These are phyloP conservation scores for Sesbania bispinosa DNA, from an alignment of 306 rosid species.

Conservation along the genomic window DNA sequence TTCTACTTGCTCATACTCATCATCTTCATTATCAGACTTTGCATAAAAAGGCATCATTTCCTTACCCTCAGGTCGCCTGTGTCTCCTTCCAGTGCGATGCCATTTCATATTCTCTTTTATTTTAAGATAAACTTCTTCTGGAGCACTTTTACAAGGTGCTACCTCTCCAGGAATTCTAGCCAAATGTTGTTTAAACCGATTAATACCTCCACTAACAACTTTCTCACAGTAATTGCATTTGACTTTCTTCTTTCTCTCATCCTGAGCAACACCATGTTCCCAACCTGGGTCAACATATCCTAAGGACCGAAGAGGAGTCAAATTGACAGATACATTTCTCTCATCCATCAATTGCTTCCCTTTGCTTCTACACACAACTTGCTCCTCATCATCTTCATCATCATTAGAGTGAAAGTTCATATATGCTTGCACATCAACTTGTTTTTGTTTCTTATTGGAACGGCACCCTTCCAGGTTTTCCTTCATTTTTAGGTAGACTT, in stretches of 20 bases:
- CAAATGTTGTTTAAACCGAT: conserved; percentile 92
- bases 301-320: conserved; percentile 79
- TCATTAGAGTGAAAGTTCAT: conserved; percentile 66
- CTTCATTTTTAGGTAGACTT: conserved; percentile 83
- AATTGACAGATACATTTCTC: conserved; percentile 47
- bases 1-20: conserved; percentile 62
- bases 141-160: conserved; percentile 93
- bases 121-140: conserved; percentile 79
- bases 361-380: conserved; percentile 64
- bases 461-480: conserved; percentile 85
- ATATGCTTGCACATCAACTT: conserved; percentile 61
- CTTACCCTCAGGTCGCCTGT: conserved; percentile 61
- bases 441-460: conserved; percentile 77
- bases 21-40: conserved; percentile 73
- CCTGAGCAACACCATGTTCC: conserved; percentile 98
- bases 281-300: conserved; percentile 98
- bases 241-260: conserved; percentile 96
- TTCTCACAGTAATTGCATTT: conserved; percentile 93
- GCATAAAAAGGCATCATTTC: conserved; percentile 57
- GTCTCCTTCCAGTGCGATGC: conserved; percentile 97
- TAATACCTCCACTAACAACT: conserved; percentile 93
- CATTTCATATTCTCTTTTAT: conserved; percentile 98
- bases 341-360: conserved; percentile 77
- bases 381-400: conserved; percentile 69
- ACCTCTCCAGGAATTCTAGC: conserved; percentile 99